These are phyloP conservation scores for Calvatia gigantea DNA, from an alignment of 768 basidiomycete genomes.

Conservation along the genomic window DNA sequence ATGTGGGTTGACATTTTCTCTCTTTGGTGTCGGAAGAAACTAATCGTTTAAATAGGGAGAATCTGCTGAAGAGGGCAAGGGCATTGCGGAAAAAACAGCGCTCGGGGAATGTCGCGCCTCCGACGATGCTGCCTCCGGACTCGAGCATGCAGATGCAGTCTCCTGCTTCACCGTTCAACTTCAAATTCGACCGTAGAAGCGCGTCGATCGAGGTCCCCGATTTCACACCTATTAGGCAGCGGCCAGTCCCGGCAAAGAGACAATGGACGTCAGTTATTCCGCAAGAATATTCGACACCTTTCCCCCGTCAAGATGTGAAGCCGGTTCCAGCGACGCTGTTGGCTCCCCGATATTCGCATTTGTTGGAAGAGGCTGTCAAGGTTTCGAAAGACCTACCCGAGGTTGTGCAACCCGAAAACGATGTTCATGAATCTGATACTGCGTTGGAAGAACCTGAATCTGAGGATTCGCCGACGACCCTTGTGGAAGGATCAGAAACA, in stretches of 20 bases:
- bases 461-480: constrained; percentile 2
- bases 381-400: constrained; percentile 25
- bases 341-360: constrained; percentile 55
- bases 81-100: constrained; percentile 63
- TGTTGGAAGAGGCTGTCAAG: constrained; percentile 51
- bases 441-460: not conserved
- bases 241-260: constrained; percentile 23
- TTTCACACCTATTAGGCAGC: constrained; percentile 45
- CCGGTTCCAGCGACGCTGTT: constrained; percentile 38
- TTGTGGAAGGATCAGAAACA: constrained; percentile 2
- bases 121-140: constrained; percentile 38
- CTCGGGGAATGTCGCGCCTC: constrained; percentile 51
- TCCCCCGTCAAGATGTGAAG: constrained; percentile 18
- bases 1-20: constrained; percentile 37
- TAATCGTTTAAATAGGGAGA: constrained; percentile 35
- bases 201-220: constrained; percentile 43
- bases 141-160: not conserved
- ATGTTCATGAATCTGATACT: not conserved
- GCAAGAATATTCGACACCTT: constrained; percentile 28
- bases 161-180: not conserved
- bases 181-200: constrained; percentile 13
- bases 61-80: constrained; percentile 44
- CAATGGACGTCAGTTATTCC: constrained; percentile 21
- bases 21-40: not conserved
- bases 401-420: not conserved